Percentiles rank a stretch among this genome's conserved stretches.
Evolutionary conservation across 2,329 filamentous ascomycete species (phyloP).

Genomic region (Colletotrichum eremochloae): DNA sequence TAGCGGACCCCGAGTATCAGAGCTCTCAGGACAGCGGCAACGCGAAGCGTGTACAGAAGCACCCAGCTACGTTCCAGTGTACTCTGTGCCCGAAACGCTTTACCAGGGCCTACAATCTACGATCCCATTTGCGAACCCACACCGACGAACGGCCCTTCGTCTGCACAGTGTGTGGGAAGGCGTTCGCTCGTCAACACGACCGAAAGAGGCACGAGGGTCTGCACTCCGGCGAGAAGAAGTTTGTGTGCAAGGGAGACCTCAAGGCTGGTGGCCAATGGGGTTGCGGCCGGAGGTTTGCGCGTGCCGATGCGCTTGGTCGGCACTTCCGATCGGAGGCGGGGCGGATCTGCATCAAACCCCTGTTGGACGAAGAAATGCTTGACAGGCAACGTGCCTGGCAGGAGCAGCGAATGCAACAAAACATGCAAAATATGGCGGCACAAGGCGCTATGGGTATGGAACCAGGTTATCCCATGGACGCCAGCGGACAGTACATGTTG

Average conservation of each 20-base stretch:
- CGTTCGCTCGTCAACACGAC: slow-evolving; percentile 97
- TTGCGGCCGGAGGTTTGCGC: slow-evolving; percentile 91
- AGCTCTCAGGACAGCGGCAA: slow-evolving; percentile 71
- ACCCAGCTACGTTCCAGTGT: slow-evolving; percentile 97
- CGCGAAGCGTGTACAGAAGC: slow-evolving; percentile 92
- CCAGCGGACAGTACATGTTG: slow-evolving; percentile 74
- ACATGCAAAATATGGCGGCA: slow-evolving; percentile 70
- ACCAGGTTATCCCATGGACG: slow-evolving; percentile 69
- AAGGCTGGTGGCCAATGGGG: slow-evolving; percentile 90
- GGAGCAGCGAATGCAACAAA: slow-evolving; percentile 77
- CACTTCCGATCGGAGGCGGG: slow-evolving; percentile 98
- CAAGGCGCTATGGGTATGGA: slow-evolving; percentile 70
- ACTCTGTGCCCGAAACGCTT: slow-evolving; percentile 94
- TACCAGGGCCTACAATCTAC: slow-evolving; percentile 94
- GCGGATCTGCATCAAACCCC: slow-evolving; percentile 95
- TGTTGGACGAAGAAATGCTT: slow-evolving; percentile 92
- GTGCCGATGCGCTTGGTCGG: slow-evolving; percentile 92
- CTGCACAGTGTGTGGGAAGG: slow-evolving; percentile 96
- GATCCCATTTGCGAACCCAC: slow-evolving; percentile 94
- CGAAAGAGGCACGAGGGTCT: slow-evolving; percentile 96
- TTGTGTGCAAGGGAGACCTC: slow-evolving; percentile 93
- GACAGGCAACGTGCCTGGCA: slow-evolving; percentile 83
- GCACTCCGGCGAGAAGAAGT: slow-evolving; percentile 98
- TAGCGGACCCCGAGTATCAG: slow-evolving; percentile 89
- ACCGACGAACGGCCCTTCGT: slow-evolving; percentile 98